Evolutionary conservation across 805 yeast species (phyloP), one percentile per base, ranked within the genome.

Genomic region (Teunomyces barrocoloradensis): DNA sequence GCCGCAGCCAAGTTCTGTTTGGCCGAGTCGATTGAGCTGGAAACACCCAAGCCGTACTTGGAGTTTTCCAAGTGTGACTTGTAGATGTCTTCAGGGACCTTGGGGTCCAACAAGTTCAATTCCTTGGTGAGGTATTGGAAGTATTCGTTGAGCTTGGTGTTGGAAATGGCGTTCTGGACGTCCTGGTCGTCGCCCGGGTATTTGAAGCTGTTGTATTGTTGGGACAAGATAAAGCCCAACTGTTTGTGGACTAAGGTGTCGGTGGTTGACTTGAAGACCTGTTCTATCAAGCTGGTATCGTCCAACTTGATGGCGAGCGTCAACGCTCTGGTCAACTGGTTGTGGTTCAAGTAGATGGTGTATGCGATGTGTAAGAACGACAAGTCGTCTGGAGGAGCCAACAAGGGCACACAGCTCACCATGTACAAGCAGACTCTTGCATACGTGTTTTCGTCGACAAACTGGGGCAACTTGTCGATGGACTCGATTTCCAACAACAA

Each of bases 401-500:
- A 76, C 51, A 91, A 79, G 18, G 97, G 96, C n/a, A 92, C 97
- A 69, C 99, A 94, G 47, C 96, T 86, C 28, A 89, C 91, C 85
- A 94, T 85, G 67, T 94, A 94, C 53, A 88, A 81, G 62, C 99
- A 91, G 29, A 92, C 97, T 63, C 99, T 82, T 46, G 82, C 83
- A 60, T 76, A 91, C 3, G 96, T 88, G 61, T 84, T 78, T 48
- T 83, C 84, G 64, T 94, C 98, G 45, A 91, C 95, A 63, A 80
- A 89, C 55, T 84, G 82, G 6, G 94, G 85, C 53, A 94, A 74
- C 61, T 84, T 81, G 58, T 88, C 96, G 55, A 94, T 86, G 46
- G 82, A 75, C 68, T 94, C 99, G 47, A 94, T 81, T 68, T 94
- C 99, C 49, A 90, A 75, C 53, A 94, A 76, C 55, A 94, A 73